Percentiles rank a stretch among this genome's conserved stretches.
These are phyloP conservation scores for Hypoxylon sp. DNA, from an alignment of 2,329 filamentous ascomycete species.

Conservation along the genomic window DNA sequence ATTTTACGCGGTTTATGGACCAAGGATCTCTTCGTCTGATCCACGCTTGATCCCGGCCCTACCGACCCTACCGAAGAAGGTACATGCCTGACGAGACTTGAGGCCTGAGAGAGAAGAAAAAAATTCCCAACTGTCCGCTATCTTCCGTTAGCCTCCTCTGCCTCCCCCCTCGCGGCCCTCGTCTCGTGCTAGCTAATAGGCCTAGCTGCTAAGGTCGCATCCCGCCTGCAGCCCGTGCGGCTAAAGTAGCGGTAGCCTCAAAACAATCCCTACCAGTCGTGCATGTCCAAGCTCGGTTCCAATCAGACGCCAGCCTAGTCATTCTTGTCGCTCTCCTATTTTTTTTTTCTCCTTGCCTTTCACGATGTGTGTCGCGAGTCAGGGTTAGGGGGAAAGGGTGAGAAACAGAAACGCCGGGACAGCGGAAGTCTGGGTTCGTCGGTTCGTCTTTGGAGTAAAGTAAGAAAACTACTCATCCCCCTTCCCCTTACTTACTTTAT, in stretches of 20 bases:
- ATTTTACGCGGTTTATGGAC: constrained; percentile 1
- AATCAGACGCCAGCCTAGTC: constrained; percentile 22
- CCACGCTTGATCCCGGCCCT: constrained; percentile 25
- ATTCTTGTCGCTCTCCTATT: constrained; percentile 14
- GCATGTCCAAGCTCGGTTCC: constrained; percentile 24
- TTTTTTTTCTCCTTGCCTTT: constrained; percentile 2
- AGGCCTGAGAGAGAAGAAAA: no score
- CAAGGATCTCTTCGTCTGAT: constrained; percentile 16
- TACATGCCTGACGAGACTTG: no score
- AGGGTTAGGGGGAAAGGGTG: neutral
- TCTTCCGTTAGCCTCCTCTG: no score
- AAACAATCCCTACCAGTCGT: constrained; percentile 33
- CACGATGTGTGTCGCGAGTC: constrained; percentile 10
- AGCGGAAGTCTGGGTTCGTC: constrained; percentile 6
- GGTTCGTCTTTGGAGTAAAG: no score
- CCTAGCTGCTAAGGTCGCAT: no score
- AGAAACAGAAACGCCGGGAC: no score
- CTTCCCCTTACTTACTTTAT: constrained; percentile 21
- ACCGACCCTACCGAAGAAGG: constrained; percentile 5
- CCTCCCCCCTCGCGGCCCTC: constrained; percentile 1
- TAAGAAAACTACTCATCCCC: constrained; percentile 27
- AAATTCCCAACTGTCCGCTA: constrained; percentile 4
- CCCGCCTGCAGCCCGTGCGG: constrained; percentile 29
- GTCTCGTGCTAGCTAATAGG: neutral
- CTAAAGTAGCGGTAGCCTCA: constrained; percentile 32